Evolutionary conservation across 805 yeast species (phyloP).

Genomic region (Hanseniaspora vineae): DNA sequence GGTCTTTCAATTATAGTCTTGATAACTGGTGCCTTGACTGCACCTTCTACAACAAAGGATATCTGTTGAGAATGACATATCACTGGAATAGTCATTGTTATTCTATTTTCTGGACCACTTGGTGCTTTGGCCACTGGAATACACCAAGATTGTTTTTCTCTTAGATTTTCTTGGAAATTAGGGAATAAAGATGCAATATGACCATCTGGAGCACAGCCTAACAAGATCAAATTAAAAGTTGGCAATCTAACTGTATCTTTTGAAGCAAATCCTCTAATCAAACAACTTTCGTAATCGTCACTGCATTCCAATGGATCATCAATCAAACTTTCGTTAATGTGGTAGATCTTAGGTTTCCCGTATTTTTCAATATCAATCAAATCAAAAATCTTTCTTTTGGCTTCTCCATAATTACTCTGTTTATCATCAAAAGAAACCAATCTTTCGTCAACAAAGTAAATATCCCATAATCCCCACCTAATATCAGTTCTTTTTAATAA

Average conservation of each 20-base stretch:
- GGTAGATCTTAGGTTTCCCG: constrained; percentile 60
- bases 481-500: constrained; percentile 62
- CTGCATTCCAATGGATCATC: constrained; percentile 87
- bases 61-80: constrained; percentile 88
- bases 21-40: constrained; percentile 85
- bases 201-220: constrained; percentile 99
- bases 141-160: constrained; percentile 92
- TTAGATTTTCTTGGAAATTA: constrained; percentile 62
- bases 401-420: constrained; percentile 83
- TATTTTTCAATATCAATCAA: constrained; percentile 23
- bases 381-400: constrained; percentile 73
- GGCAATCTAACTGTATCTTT: constrained; percentile 95
- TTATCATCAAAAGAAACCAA: constrained; percentile 74
- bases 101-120: constrained; percentile 71
- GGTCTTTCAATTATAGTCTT: constrained; percentile 92
- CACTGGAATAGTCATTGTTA: constrained; percentile 86
- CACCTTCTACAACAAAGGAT: constrained; percentile 92
- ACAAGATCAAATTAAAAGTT: constrained; percentile 75
- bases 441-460: constrained; percentile 93
- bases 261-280: constrained; percentile 84
- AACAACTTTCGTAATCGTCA: constrained; percentile 75
- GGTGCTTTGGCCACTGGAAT: constrained; percentile 90
- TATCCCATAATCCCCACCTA: constrained; percentile 90
- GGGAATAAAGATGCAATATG: constrained; percentile 97
- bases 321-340: constrained; percentile 65